Conservation (phyloP, 1,139 yeast genomes). For the Arxiozyma heterogenica region DNA sequence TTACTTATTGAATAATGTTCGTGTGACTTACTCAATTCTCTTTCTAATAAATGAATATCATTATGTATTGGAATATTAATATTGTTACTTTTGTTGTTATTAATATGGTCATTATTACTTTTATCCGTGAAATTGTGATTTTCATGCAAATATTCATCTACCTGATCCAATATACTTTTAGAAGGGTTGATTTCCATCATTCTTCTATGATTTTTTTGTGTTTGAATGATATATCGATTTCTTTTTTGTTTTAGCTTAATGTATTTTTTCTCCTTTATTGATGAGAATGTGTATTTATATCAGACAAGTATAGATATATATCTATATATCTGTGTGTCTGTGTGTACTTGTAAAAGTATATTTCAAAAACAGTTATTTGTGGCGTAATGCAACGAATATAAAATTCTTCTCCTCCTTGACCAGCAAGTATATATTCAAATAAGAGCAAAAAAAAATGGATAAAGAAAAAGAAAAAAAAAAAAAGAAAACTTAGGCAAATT, state of each 20-base stretch:
- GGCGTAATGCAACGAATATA: background rate
- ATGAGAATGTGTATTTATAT: too few species aligned
- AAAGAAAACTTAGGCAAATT: too few species aligned
- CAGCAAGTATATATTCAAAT: background rate
- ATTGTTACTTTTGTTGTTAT: background rate
- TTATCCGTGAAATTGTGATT: background rate
- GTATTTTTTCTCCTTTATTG: background rate
- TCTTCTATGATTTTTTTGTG: background rate
- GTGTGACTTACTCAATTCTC: background rate
- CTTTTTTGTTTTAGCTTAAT: background rate
- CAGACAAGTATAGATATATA: background rate
- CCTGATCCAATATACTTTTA: slow-evolving; percentile 28
- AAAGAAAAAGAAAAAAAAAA: too few species aligned
- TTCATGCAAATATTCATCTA: slow-evolving; percentile 25
- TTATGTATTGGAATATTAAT: background rate
- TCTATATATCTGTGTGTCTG: background rate
- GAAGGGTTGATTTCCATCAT: slow-evolving; percentile 15
- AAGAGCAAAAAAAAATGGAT: background rate
- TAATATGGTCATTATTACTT: background rate
- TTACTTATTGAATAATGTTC: background rate
- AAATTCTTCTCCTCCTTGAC: background rate
- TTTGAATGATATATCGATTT: background rate
- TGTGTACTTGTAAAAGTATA: background rate
- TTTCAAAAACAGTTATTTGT: background rate
- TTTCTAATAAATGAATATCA: background rate